Evolutionary conservation across 202 grass and related monocot genomes (phyloP).

Genomic region (Setaria italica): DNA sequence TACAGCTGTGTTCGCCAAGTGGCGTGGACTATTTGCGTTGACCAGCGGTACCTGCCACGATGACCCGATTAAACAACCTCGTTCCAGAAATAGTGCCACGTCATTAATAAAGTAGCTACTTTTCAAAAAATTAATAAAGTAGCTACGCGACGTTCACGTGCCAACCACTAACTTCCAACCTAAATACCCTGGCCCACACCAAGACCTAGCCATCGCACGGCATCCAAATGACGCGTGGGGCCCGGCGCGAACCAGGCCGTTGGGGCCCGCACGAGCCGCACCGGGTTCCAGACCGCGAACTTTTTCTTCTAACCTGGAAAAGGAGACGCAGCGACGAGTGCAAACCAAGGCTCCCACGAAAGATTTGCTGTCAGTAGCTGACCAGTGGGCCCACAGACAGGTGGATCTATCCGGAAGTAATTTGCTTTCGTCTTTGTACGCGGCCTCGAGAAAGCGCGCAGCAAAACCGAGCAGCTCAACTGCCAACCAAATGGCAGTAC

Average conservation of each 20-base stretch:
- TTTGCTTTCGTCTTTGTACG: background rate
- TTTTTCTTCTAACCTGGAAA: background rate
- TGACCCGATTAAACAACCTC: background rate
- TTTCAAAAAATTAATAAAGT: no score
- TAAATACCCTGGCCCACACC: background rate
- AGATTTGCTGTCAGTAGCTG: rapidly evolving
- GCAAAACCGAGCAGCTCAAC: slow-evolving; percentile 35
- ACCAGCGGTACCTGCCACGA: background rate
- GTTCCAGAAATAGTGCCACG: background rate
- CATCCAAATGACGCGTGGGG: background rate
- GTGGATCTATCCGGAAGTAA: rapidly evolving
- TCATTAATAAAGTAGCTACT: background rate
- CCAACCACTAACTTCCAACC: background rate
- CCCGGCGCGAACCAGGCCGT: background rate
- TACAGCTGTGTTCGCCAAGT: background rate
- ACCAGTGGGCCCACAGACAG: background rate
- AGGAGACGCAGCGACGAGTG: background rate
- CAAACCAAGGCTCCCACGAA: background rate
- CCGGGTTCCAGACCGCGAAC: background rate
- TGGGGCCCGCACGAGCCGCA: background rate
- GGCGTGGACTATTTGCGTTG: background rate
- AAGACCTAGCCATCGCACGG: background rate
- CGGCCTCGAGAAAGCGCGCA: background rate
- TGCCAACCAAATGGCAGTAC: background rate
- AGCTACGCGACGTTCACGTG: slow-evolving; percentile 4